Evolutionary conservation across 495 filamentous ascomycete genomes (phyloP), one percentile per base, ranked within the genome.

Genomic region (Neurospora cerealis): DNA sequence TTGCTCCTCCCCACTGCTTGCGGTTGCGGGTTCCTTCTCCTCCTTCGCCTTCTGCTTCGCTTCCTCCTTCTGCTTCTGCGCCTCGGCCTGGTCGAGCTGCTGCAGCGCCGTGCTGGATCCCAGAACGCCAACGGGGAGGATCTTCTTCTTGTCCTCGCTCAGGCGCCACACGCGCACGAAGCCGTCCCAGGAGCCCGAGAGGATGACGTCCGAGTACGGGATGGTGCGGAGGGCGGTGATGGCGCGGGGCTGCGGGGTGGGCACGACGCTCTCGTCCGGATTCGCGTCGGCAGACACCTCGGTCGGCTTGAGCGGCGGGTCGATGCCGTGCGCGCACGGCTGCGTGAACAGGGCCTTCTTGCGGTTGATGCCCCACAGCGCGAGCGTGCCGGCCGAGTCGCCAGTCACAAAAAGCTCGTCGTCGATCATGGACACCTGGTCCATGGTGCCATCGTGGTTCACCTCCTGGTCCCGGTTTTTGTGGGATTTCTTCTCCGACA

Each of bases 101-200:
- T 66, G 54, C 54, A 66, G 28, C 54, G 54, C 54, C 24, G 24
- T 19, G 54, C 54, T 66, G 34, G 77, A 60, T 5, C 91, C 92
- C 11, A 97, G 79, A 5, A 88, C 83, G 1, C 94, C 94, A 4
- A 94, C 79, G 4, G 87, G 80, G 77, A 93, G 89, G 40, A 99
- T 88, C 69, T 87, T 90, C 80, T 88, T 89, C 82, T 96, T 97
- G 76, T 97, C 94, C 28, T 92, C 87, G 44, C 90, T 92, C 54
- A 98, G 84, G 73, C 84, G 88, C 94, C 94, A 99, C n/a, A 89
- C 91, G 37, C 95, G 87, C 19, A 98, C 87, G 77, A 85, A 88
- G 2, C 96, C 96, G 82, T 99, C 96, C 93, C 95, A 98, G 80
- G 93, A 96, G 19, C 95, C 96, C 74, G 90, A 95, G 42, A 98